phyloP scores from a whole-genome alignment of 768 basidiomycete species.

The Boletus patriciae region DNA sequence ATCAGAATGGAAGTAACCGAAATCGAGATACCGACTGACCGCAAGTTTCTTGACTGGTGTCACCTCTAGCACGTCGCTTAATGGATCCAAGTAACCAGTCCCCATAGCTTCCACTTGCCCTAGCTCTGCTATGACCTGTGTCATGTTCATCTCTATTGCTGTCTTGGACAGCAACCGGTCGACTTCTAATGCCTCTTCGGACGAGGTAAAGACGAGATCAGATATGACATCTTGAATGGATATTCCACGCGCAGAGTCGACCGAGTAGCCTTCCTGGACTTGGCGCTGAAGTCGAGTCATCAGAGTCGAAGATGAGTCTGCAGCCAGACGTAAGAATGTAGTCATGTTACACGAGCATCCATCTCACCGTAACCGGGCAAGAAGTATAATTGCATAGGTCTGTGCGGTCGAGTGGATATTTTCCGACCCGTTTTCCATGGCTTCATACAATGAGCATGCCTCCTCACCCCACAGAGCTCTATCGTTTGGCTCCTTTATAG shows the following conservation, averaged over 20 bases:
- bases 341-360: neutral
- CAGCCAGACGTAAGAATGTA: slow-evolving; percentile 12
- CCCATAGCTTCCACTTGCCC: slow-evolving; percentile 54
- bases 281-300: slow-evolving; percentile 15
- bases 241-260: slow-evolving; percentile 51
- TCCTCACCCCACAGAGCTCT: slow-evolving; percentile 60
- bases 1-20: neutral
- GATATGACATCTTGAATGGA: slow-evolving; percentile 53
- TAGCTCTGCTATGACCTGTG: slow-evolving; percentile 53
- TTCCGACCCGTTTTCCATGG: slow-evolving; percentile 52
- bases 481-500: slow-evolving; percentile 43
- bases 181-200: slow-evolving; percentile 54
- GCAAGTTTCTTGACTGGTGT: slow-evolving; percentile 55
- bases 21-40: slow-evolving; percentile 25
- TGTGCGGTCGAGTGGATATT: slow-evolving; percentile 49
- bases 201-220: slow-evolving; percentile 53
- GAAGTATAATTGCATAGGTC: slow-evolving; percentile 71
- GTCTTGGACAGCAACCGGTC: slow-evolving; percentile 58
- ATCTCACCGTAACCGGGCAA: slow-evolving; percentile 53
- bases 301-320: slow-evolving; percentile 42
- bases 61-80: slow-evolving; percentile 58
- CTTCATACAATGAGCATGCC: slow-evolving; percentile 58
- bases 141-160: slow-evolving; percentile 56
- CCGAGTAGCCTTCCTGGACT: slow-evolving; percentile 39
- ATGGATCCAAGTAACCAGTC: slow-evolving; percentile 38